phyloP scores from a whole-genome alignment of 2,329 filamentous ascomycete genomes.

The Blumeriella jaapii region DNA sequence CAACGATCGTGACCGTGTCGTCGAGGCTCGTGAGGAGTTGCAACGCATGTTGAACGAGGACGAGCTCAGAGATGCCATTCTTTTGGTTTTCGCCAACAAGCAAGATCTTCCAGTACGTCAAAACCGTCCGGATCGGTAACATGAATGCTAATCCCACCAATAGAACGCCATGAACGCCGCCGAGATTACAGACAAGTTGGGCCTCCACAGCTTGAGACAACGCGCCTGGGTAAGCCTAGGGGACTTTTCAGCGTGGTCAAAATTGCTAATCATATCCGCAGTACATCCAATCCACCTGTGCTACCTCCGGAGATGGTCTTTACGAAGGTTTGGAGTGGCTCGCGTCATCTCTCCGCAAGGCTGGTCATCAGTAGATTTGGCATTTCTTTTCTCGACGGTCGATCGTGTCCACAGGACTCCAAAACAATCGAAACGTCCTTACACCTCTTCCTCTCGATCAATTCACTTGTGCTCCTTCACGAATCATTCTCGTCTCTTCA shows the following conservation, averaged over 20 bases:
- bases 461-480: constrained; percentile 23
- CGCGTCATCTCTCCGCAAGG: constrained; percentile 71
- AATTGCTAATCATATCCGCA: constrained; percentile 30
- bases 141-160: constrained; percentile 24
- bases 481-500: constrained; percentile 27
- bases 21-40: constrained; percentile 92
- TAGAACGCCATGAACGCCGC: constrained; percentile 99
- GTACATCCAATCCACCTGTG: constrained; percentile 99
- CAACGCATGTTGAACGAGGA: constrained; percentile 98
- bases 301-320: constrained; percentile 96
- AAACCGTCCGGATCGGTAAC: neutral
- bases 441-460: constrained; percentile 24
- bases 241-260: neutral
- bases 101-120: constrained; percentile 89
- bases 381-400: constrained; percentile 9
- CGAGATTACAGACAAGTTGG: constrained; percentile 99
- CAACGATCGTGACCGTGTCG: constrained; percentile 96
- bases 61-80: constrained; percentile 92
- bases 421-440: constrained; percentile 25
- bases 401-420: constrained; percentile 22
- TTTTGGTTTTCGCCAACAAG: constrained; percentile 99
- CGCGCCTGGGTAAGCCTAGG: constrained; percentile 84
- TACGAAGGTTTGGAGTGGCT: constrained; percentile 98
- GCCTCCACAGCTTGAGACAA: constrained; percentile 96
- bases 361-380: constrained; percentile 46